phyloP scores from a whole-genome alignment of 768 basidiomycete species.

The Pleurotus citrinopileatus region DNA sequence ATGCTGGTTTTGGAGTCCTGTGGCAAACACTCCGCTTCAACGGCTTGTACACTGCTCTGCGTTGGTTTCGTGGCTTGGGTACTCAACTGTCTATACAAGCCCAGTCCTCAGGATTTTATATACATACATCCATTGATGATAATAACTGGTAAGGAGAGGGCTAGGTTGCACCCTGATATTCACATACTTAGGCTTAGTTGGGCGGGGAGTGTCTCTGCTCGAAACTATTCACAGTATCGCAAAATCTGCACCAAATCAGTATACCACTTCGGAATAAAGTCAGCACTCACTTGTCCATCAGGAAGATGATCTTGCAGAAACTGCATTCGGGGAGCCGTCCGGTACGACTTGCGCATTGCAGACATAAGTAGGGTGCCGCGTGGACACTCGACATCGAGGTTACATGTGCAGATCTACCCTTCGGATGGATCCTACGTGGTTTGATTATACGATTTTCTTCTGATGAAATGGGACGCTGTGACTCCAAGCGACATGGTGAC shows the following conservation, averaged over 20 bases:
- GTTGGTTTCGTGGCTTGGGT: too few relatives aligned
- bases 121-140: too few relatives aligned
- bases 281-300: slow-evolving; percentile 5
- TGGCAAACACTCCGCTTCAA: too few relatives aligned
- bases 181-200: too few relatives aligned
- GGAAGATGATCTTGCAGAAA: not conserved
- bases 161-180: too few relatives aligned
- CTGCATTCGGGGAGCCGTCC: not conserved
- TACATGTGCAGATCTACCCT: too few relatives aligned
- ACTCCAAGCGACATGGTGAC: not conserved
- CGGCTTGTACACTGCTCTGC: too few relatives aligned
- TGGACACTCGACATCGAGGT: not conserved
- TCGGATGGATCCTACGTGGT: not conserved
- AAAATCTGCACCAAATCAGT: not conserved
- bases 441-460: not conserved
- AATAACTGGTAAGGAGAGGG: too few relatives aligned
- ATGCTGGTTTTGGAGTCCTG: not conserved
- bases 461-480: not conserved
- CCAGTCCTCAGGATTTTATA: too few relatives aligned
- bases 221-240: not conserved
- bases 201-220: not conserved
- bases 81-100: too few relatives aligned
- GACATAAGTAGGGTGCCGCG: not conserved
- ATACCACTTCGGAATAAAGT: not conserved
- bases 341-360: not conserved